phyloP scores from a whole-genome alignment of 768 basidiomycete genomes.

The Lenzites betulinus region DNA sequence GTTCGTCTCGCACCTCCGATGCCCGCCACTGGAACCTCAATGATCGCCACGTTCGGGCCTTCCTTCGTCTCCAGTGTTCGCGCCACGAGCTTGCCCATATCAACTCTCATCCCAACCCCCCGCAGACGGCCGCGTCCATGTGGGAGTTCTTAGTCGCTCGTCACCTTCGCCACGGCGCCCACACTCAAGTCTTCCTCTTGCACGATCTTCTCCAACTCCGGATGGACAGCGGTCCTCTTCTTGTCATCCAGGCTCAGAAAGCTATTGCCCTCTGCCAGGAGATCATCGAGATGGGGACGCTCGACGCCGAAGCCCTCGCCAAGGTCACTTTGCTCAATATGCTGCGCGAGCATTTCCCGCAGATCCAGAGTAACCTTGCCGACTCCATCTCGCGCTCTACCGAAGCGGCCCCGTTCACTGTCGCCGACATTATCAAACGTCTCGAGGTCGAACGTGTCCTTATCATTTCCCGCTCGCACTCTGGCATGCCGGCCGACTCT shows the following conservation, averaged over 20 bases:
- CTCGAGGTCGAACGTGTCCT: no score
- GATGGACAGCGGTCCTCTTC: no score
- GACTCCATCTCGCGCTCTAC: background rate
- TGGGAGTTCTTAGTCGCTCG: background rate
- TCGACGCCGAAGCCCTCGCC: background rate
- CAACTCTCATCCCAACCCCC: no score
- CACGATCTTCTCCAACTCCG: slow-evolving; percentile 2
- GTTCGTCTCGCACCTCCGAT: background rate
- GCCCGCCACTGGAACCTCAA: background rate
- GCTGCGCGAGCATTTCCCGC: background rate
- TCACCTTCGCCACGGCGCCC: background rate
- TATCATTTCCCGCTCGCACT: no score
- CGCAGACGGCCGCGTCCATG: background rate
- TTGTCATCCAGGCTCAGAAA: background rate
- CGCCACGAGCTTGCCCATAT: background rate
- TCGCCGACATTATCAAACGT: background rate
- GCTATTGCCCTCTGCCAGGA: background rate
- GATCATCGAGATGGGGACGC: background rate
- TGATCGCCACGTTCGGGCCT: background rate
- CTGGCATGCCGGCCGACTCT: background rate
- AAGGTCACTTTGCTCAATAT: background rate
- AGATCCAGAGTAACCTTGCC: background rate
- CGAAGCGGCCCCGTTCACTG: background rate
- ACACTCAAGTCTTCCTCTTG: slow-evolving; percentile 2
- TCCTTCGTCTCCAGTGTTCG: background rate